Base-by-base conservation (phyloP, 768 basidiomycete genomes). In the Hygrocybe punicea region DNA sequence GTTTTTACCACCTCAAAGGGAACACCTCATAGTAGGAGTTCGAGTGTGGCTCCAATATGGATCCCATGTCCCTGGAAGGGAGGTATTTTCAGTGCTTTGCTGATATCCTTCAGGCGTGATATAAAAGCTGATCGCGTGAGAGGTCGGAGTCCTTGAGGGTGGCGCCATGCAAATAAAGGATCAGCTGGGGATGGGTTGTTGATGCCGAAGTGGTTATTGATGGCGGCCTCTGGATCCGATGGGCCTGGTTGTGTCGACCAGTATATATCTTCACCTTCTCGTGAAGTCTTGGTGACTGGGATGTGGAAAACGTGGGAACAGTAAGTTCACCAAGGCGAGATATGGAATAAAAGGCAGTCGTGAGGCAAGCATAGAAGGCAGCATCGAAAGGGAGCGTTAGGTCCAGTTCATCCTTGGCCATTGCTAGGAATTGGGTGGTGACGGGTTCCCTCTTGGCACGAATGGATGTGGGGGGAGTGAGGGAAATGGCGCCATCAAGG, bases 241-340 rank as follows among this genome's bases (percentile, higher is more conserved):
- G 48, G 11, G 1, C 66, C 66, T 1, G 59, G 7, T 45, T 78
- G 75, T 4, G 34, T 17, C 1, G 74, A 67, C 58, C 72, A 72
- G 48, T 59, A 67, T 2, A 76, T 56, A 11, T 73, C 70, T 29
- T 78, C 70, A 0, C 73, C 73, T 1, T 49, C 35, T 0, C 35
- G 46, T 0, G 66, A 40, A 0, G 42, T 14, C 50, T 73, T 73
- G 4, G 68, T 71, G 4, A 37, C 10, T 1, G 64, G 66, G 8
- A 72, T 2, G 34, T 55, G 55, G 45, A 75, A 60, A 3, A 63
- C 58, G 21, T 62, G 2, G 63, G 67, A 1, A 78, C 59, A 0
- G 73, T 76, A 52, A 80, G 72, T 57, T 81, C 76, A 0, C 77
- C 76, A 0, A 71, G 44, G 0, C 73, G 45, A 0, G 72, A 69